Percentiles rank a stretch among this genome's conserved stretches.
Conservation (phyloP, 116 monocot species). For the Zostera marina region DNA sequence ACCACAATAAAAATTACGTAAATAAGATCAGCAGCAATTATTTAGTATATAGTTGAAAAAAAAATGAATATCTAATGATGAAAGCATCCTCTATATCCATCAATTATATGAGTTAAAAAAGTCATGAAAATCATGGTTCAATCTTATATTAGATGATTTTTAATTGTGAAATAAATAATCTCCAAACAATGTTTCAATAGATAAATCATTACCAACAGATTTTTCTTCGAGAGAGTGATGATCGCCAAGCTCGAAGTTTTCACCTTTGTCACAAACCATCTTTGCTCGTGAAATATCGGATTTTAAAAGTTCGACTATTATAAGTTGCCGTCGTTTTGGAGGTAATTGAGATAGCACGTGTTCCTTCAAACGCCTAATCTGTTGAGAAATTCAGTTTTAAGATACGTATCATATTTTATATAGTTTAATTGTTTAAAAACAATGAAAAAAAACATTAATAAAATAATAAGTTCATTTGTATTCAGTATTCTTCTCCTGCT, state of each 20-base stretch:
- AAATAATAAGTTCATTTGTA: neutral
- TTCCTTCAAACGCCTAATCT: conserved; percentile 93
- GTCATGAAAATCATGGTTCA: neutral
- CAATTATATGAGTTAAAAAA: neutral
- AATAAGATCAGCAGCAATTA: too few species aligned
- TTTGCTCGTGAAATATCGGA: conserved; percentile 49
- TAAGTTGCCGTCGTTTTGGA: conserved; percentile 86
- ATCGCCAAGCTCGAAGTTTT: conserved; percentile 10
- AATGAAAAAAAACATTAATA: neutral
- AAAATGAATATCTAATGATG: too few species aligned
- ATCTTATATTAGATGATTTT: neutral
- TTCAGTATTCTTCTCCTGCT: neutral
- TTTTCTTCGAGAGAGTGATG: conserved; percentile 5
- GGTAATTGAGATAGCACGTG: conserved; percentile 84
- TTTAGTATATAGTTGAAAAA: too few species aligned
- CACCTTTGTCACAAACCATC: neutral
- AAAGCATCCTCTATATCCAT: neutral
- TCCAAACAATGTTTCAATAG: neutral
- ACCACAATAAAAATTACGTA: too few species aligned
- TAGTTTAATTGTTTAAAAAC: neutral
- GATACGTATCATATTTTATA: neutral
- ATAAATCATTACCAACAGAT: conserved; percentile 1
- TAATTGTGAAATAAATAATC: neutral
- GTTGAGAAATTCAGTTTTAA: neutral
- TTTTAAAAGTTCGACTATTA: conserved; percentile 46